A percentile compares a stretch with the other conserved stretches of the same genome.
Conservation (phyloP, 495 filamentous ascomycete species). For the Aspergillus panamensis region DNA sequence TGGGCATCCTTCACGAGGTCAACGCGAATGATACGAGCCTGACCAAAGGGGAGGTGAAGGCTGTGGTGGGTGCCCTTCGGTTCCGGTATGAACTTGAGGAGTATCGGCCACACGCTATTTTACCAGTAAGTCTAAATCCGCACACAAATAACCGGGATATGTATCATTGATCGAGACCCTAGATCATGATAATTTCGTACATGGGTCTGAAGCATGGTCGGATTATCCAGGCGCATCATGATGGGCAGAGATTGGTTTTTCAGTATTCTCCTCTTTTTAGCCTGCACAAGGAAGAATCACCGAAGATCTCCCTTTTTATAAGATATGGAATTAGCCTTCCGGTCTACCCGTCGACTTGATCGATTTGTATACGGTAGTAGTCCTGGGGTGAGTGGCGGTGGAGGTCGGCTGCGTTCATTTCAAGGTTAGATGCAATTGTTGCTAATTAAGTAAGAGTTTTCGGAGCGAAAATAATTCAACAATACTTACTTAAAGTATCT, state of each 20-base stretch:
- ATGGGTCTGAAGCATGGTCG: constrained; percentile 3
- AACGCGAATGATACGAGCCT: neutral
- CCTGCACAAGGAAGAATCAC: neutral
- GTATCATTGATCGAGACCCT: neutral
- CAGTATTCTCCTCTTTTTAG: neutral
- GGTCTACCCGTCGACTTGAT: neutral
- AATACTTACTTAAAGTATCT: no score
- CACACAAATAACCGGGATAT: neutral
- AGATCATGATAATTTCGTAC: constrained; percentile 2
- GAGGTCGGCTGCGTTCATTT: no score
- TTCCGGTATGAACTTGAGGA: neutral
- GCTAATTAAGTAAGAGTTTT: no score
- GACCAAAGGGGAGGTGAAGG: neutral
- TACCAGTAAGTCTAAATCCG: neutral
- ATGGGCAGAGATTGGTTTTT: neutral
- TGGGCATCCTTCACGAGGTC: neutral
- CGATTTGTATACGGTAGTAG: no score
- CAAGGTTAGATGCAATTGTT: no score
- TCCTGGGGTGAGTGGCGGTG: no score
- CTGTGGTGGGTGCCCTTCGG: neutral
- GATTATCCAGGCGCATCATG: constrained; percentile 11
- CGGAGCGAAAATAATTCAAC: no score
- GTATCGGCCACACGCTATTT: neutral
- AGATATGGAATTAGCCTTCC: neutral
- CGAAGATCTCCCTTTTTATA: neutral